Conservation (phyloP, 2,329 filamentous ascomycete species). For the Stagonosporopsis vannaccii region DNA sequence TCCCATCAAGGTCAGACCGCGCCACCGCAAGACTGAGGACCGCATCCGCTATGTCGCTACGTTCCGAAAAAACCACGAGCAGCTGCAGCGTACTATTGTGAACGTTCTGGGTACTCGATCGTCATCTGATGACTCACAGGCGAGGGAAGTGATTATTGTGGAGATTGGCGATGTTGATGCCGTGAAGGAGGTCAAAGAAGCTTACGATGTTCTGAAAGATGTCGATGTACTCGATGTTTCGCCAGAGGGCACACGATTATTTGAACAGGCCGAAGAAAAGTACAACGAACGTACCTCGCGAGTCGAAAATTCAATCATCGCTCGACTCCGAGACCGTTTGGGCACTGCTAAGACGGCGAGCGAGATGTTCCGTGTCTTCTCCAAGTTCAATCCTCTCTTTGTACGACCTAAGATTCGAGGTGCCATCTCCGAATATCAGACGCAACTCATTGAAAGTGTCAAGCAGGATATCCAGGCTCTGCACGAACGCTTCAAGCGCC, state of each 20-base stretch:
- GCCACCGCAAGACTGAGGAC: slow-evolving; percentile 87
- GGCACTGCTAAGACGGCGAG: slow-evolving; percentile 97
- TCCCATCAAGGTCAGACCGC: slow-evolving; percentile 91
- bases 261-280: slow-evolving; percentile 91
- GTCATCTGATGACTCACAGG: slow-evolving; percentile 51
- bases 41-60: slow-evolving; percentile 92
- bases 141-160: slow-evolving; percentile 70
- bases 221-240: slow-evolving; percentile 95
- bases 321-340: slow-evolving; percentile 86
- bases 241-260: slow-evolving; percentile 84
- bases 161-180: slow-evolving; percentile 98
- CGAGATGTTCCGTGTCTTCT: slow-evolving; percentile 99
- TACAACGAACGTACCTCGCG: slow-evolving; percentile 98
- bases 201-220: slow-evolving; percentile 91
- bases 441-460: slow-evolving; percentile 96
- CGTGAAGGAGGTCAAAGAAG: slow-evolving; percentile 92
- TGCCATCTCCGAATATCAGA: slow-evolving; percentile 97
- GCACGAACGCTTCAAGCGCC: slow-evolving; percentile 97
- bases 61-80: slow-evolving; percentile 96
- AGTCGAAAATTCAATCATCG: slow-evolving; percentile 99
- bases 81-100: slow-evolving; percentile 93
- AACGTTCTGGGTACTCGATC: slow-evolving; percentile 83
- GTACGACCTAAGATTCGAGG: slow-evolving; percentile 98
- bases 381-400: slow-evolving; percentile 98
- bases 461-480: slow-evolving; percentile 93